Evolutionary conservation across 208 protist genomes (phyloP), one percentile per base, ranked within the genome.

Genomic region (Trypanosoma theileri): DNA sequence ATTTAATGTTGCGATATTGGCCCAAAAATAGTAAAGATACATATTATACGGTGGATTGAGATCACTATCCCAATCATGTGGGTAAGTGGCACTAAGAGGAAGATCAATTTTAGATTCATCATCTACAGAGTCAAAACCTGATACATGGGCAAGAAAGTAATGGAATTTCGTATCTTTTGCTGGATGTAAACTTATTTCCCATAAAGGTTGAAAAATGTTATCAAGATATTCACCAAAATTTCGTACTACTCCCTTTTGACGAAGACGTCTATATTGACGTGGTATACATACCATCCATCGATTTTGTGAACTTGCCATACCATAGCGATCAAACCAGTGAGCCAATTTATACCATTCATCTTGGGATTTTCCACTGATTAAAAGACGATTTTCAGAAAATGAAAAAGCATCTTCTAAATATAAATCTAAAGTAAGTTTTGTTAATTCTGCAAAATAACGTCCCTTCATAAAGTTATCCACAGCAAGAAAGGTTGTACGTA

Each of bases 21-120:
- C 97, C 85, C 98, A 99, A 67, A 99, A 89, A 75, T 99, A 99
- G 88, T 98, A 98, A 69, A 96, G 78, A 79, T 98, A 99, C 66
- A 99, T 97, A 57, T 93, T 93, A 79, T 99, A 99, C 26, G 98
- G 98, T 57, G 98, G 98, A 84, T 99, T 99, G 22, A 91, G 58
- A 31, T 93, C 82, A 12, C 75, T 84, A 22, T 74, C 77, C 98
- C 98, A 99, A 62, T 98, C 81, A 63, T 93, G 80, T 40, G 97
- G 95, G 28, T 75, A 91, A n/a, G 75, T 85, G 31, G 59, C 66
- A n/a, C 81, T 74, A 44, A 97, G 80, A 16, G 84, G 82, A 35
- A 86, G 66, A 71, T 99, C 98, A 40, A 96, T 89, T 74, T 97
- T 98, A 11, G 82, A 92, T 84, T 99, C 98, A 71, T 99, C 97